phyloP scores from a whole-genome alignment of 139 green algal species.

The Edaphochlamys debaryana region DNA sequence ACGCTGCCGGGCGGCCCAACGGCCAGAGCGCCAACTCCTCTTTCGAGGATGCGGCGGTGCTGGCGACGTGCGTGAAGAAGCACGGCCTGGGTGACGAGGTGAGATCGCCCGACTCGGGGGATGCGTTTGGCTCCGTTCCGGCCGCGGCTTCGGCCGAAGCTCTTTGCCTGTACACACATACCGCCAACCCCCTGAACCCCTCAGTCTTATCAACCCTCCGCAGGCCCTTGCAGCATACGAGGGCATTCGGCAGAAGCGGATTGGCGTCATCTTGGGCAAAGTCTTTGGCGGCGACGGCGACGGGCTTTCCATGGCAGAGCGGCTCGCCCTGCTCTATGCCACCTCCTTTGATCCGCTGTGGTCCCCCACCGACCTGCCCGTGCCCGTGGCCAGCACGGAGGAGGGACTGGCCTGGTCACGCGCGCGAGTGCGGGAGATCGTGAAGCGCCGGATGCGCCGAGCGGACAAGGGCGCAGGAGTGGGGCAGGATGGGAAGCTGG shows the following conservation, averaged over 20 bases:
- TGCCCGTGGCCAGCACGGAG: neutral
- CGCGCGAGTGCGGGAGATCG: neutral
- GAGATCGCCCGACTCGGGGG: neutral
- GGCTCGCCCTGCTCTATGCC: neutral
- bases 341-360: neutral
- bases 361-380: neutral
- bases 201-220: too few relatives aligned
- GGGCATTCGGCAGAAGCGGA: neutral
- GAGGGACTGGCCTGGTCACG: neutral
- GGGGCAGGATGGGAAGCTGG: too few relatives aligned
- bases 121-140: neutral
- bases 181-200: too few relatives aligned
- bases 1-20: neutral
- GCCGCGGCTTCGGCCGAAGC: too few relatives aligned
- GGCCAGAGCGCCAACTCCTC: slow-evolving; percentile 12
- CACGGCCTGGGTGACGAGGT: slow-evolving; percentile 3
- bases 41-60: slow-evolving; percentile 26
- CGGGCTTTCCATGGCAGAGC: neutral
- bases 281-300: too few relatives aligned
- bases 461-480: too few relatives aligned
- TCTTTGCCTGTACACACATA: too few relatives aligned
- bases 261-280: neutral
- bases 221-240: neutral
- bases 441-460: too few relatives aligned
- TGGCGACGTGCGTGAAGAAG: neutral